phyloP scores from a whole-genome alignment of 176 grass and related monocot species.

The Zea mays region Zm-B73-REFERENCE-NAM-5.0 NC_050097.1:195378501-195379000 shows the following conservation, averaged over 20 bases:
- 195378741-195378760: no score
- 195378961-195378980: conserved; percentile 87
- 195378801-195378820: no score
- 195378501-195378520: conserved; percentile 41
- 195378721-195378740: no score
- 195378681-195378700: conserved; percentile 85
- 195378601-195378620: conserved; percentile 97
- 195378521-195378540: neutral
- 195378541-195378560: conserved; percentile 58
- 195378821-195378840: no score
- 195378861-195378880: no score
- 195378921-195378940: conserved; percentile 96
- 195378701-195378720: conserved; percentile 48
- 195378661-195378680: conserved; percentile 60
- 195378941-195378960: conserved; percentile 88
- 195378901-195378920: conserved; percentile 95
- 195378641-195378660: conserved; percentile 74
- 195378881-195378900: conserved; percentile 38
- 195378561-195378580: conserved; percentile 94
- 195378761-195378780: no score
- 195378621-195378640: conserved; percentile 67
- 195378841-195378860: no score
- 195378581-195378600: conserved; percentile 89
- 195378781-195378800: no score
- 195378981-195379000: conserved; percentile 95